phyloP scores from a whole-genome alignment of 148 eudicot species.

The Rhododendron ferrugineum region DNA sequence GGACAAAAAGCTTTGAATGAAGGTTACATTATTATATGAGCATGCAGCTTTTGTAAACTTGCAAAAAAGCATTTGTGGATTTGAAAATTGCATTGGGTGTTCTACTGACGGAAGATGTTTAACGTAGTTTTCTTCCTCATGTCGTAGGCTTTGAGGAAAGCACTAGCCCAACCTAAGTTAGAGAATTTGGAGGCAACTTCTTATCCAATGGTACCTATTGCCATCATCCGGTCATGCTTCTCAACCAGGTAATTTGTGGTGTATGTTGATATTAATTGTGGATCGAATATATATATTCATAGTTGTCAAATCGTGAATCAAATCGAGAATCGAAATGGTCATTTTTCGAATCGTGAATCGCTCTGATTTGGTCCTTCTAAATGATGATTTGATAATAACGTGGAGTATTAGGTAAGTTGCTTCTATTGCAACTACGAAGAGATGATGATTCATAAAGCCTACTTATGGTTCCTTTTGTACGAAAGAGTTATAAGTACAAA shows the following conservation, averaged over 20 bases:
- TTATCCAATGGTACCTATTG: slow-evolving; percentile 86
- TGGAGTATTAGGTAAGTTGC: too few relatives aligned
- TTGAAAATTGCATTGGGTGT: neutral
- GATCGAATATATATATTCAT: neutral
- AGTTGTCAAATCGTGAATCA: too few relatives aligned
- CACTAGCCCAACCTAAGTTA: slow-evolving; percentile 39
- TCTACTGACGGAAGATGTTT: neutral
- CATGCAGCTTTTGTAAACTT: neutral
- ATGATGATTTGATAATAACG: too few relatives aligned
- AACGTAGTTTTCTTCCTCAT: neutral
- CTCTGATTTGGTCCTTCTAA: too few relatives aligned
- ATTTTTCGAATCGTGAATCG: too few relatives aligned
- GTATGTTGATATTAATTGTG: neutral
- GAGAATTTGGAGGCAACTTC: slow-evolving; percentile 34
- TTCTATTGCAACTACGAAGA: too few relatives aligned
- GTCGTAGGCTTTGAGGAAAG: slow-evolving; percentile 65
- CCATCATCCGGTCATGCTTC: slow-evolving; percentile 70
- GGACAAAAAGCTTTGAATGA: neutral
- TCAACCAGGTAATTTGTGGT: slow-evolving; percentile 61
- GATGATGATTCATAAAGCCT: too few relatives aligned
- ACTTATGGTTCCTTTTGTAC: too few relatives aligned
- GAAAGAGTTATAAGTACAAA: too few relatives aligned
- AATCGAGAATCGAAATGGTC: too few relatives aligned
- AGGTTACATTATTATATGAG: neutral
- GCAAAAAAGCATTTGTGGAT: neutral